Percentiles rank a stretch among this genome's conserved stretches.
Conservation (phyloP, 805 yeast genomes). For the Saccharomycopsis capsularis region DNA sequence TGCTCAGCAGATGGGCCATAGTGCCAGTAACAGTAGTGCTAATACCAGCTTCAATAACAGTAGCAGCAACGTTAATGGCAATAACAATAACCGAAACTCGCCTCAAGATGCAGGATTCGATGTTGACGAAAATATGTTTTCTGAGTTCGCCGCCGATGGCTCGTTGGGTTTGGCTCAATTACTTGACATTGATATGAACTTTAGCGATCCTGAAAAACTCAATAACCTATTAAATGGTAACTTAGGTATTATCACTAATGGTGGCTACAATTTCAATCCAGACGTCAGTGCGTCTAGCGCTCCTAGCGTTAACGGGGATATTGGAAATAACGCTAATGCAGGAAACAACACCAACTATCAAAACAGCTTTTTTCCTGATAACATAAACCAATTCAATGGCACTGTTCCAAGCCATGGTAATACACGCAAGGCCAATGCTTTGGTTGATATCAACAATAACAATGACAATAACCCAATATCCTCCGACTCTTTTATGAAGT, state of each 20-base stretch:
- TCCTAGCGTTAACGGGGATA: background rate
- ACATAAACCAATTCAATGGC: background rate
- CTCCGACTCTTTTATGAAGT: slow-evolving; percentile 7
- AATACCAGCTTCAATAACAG: background rate
- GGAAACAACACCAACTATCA: too few species aligned
- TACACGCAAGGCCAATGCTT: too few species aligned
- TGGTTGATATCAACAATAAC: too few species aligned
- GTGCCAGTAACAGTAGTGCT: background rate
- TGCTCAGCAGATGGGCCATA: background rate
- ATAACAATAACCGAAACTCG: slow-evolving; percentile 2
- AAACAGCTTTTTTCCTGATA: background rate
- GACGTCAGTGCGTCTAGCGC: too few species aligned
- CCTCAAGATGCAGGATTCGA: slow-evolving; percentile 16
- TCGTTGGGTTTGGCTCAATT: slow-evolving; percentile 65
- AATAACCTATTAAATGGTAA: background rate
- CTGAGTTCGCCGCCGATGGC: slow-evolving; percentile 75
- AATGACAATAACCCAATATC: slow-evolving; percentile 4
- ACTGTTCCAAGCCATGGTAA: background rate
- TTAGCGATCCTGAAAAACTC: background rate
- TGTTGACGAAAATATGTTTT: slow-evolving; percentile 18
- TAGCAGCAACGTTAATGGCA: slow-evolving; percentile 1
- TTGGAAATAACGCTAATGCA: too few species aligned
- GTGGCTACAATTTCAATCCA: too few species aligned
- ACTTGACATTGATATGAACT: slow-evolving; percentile 34
- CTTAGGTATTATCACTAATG: too few species aligned